These are phyloP conservation scores for Cinchona pubescens DNA, from an alignment of 257 asterid genomes.

Conservation along the genomic window DNA sequence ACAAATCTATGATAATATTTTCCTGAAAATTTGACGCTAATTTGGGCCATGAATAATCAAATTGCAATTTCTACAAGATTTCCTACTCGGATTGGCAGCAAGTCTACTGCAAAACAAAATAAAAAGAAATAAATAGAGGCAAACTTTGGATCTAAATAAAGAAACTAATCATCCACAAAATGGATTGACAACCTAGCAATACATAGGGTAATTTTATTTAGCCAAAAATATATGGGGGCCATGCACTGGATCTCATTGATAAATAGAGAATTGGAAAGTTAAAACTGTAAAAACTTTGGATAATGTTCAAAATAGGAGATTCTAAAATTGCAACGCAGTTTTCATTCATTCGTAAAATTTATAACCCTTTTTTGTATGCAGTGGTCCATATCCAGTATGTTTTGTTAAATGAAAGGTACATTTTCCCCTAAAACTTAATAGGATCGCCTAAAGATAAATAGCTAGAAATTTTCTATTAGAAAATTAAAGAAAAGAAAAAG, in stretches of 20 bases:
- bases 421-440: too few species aligned
- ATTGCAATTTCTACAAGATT: background rate
- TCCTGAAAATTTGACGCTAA: conserved; percentile 9
- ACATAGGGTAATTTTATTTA: background rate
- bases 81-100: background rate
- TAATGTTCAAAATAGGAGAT: background rate
- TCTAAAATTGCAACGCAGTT: too few species aligned
- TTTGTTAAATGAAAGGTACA: too few species aligned
- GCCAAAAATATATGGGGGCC: background rate
- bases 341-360: too few species aligned
- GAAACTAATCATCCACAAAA: background rate
- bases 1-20: too few species aligned
- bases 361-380: too few species aligned
- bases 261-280: background rate
- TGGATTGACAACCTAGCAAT: background rate
- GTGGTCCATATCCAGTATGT: background rate
- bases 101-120: background rate
- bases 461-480: too few species aligned
- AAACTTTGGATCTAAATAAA: background rate
- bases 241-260: background rate
- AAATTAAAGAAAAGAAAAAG: too few species aligned
- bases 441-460: too few species aligned
- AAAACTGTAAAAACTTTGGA: background rate
- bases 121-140: background rate
- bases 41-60: conserved; percentile 13